Percentiles rank a stretch among this genome's conserved stretches.
phyloP scores from a whole-genome alignment of 768 basidiomycete species.

The Mycena floridula region DNA sequence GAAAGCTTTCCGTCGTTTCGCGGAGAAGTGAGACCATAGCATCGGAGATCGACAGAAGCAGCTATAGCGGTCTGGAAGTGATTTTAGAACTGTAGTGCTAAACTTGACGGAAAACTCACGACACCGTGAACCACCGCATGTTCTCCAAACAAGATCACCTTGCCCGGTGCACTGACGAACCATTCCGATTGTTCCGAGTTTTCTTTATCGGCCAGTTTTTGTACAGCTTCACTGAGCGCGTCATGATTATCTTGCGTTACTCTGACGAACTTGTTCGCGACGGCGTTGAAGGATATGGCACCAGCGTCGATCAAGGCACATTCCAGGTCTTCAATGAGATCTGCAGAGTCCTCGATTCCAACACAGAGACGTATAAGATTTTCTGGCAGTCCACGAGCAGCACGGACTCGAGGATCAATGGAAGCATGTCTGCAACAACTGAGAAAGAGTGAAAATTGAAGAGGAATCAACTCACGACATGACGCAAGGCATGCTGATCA shows the following conservation, averaged over 20 bases:
- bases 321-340: conserved; percentile 93
- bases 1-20: conserved; percentile 68
- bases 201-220: conserved; percentile 13
- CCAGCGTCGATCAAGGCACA: conserved; percentile 88
- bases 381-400: conserved; percentile 96
- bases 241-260: conserved; percentile 24
- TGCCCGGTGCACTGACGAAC: conserved; percentile 94
- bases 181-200: conserved; percentile 48
- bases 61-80: conserved; percentile 79
- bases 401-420: conserved; percentile 91
- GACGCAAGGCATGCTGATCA: conserved; percentile 98
- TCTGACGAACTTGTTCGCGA: conserved; percentile 45
- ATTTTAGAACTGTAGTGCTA: conserved; percentile 6
- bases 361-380: conserved; percentile 97
- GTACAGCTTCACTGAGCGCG: conserved; percentile 51
- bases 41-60: conserved; percentile 91
- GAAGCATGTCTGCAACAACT: conserved; percentile 75
- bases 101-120: conserved; percentile 43
- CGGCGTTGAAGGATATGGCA: conserved; percentile 60
- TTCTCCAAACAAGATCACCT: conserved; percentile 97
- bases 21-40: conserved; percentile 80
- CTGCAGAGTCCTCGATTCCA: conserved; percentile 92
- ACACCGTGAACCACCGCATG: conserved; percentile 98
- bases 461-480: conserved; percentile 80
- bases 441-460: conserved; percentile 1